Evolutionary conservation across 768 basidiomycete genomes (phyloP).

Genomic region (Pleurotus djamor): DNA sequence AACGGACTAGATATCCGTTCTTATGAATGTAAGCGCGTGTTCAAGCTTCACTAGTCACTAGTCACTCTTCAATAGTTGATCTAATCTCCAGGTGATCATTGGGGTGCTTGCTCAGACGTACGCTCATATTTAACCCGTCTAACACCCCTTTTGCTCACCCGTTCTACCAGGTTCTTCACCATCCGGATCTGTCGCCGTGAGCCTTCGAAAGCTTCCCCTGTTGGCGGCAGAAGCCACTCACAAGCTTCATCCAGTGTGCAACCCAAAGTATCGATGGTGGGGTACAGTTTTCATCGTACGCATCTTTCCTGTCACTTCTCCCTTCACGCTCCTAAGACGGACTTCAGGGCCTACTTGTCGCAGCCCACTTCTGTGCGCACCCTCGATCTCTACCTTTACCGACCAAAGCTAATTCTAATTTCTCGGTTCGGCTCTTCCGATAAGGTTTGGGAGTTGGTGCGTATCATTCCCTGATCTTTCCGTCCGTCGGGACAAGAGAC

Average conservation of each 20-base stretch:
- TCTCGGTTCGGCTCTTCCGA: background rate
- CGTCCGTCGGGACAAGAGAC: background rate
- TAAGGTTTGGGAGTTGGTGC: slow-evolving; percentile 9
- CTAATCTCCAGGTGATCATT: slow-evolving; percentile 12
- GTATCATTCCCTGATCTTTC: background rate
- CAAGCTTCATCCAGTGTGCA: background rate
- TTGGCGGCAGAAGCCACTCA: too few relatives aligned
- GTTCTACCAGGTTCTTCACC: slow-evolving; percentile 9
- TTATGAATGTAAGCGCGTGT: slow-evolving; percentile 6
- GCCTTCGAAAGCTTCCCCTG: background rate
- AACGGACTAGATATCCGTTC: slow-evolving; percentile 4
- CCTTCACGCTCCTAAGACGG: background rate
- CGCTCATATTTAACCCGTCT: background rate
- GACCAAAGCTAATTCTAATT: background rate
- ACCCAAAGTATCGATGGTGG: slow-evolving; percentile 1
- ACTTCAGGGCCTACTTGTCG: background rate
- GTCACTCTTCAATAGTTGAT: too few relatives aligned
- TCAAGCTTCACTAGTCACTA: too few relatives aligned
- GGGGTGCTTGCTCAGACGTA: slow-evolving; percentile 20
- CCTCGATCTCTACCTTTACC: background rate
- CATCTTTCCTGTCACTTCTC: background rate
- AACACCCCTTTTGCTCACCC: background rate
- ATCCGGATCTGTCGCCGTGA: slow-evolving; percentile 7
- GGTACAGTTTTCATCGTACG: slow-evolving; percentile 2
- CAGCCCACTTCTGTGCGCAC: slow-evolving; percentile 3